Percentiles rank a stretch among this genome's conserved stretches.
Evolutionary conservation across 371 early-diverging fungal species (phyloP).

Genomic region (Umbelopsis sp.): DNA sequence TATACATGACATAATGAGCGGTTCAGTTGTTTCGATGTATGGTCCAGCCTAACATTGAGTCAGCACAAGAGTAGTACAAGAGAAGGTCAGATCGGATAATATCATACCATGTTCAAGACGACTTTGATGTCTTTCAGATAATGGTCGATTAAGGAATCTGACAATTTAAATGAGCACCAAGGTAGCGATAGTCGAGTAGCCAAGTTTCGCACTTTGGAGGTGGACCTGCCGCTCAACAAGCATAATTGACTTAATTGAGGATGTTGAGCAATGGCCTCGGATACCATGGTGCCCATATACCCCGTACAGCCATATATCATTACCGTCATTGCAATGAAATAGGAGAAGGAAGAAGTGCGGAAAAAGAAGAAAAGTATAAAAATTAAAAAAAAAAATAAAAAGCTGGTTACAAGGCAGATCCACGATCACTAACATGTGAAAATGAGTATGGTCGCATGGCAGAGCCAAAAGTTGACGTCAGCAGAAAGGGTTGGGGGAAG

Average conservation of each 20-base stretch:
- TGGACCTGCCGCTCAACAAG: background rate
- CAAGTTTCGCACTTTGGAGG: background rate
- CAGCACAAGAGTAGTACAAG: background rate
- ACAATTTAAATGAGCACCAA: background rate
- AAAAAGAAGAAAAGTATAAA: background rate
- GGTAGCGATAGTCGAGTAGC: background rate
- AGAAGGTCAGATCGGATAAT: background rate
- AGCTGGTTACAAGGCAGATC: background rate
- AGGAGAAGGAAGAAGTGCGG: background rate
- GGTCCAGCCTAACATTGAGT: background rate
- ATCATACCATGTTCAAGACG: conserved; percentile 8
- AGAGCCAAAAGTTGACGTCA: background rate
- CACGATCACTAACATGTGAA: conserved; percentile 2
- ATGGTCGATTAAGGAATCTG: background rate
- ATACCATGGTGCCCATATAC: conserved; percentile 12
- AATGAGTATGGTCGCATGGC: background rate
- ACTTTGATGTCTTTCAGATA: background rate
- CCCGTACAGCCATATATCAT: conserved; percentile 16
- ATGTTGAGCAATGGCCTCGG: conserved; percentile 5
- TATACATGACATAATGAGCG: conserved; percentile 5
- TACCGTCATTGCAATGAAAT: background rate
- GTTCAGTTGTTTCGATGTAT: conserved; percentile 5
- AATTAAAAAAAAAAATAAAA: background rate
- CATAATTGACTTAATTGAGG: background rate
- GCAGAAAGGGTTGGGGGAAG: background rate